Base-by-base conservation (phyloP, 352 stramenopile species). In the Globisporangium spiculum region DNA sequence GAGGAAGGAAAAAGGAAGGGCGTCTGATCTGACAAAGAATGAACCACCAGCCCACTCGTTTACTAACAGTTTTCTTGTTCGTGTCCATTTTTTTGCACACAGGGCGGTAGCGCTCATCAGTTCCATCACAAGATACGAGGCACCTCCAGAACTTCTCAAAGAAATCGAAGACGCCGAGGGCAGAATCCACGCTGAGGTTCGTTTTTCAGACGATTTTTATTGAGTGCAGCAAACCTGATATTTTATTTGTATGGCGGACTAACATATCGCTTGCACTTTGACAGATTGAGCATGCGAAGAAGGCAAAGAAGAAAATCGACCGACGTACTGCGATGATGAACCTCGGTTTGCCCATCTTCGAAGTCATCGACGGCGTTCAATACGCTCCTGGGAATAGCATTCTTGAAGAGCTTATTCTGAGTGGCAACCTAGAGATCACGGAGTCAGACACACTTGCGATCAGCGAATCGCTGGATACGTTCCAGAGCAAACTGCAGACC, bases 251-350 rank as follows among this genome's bases (percentile, higher is more conserved):
- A 8, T 36, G 32, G 32, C 4, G 32, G 32, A 36, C 32, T 36
- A 36, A 59, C 16, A 7, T 14, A 41, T 38, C 1, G 6, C 38
- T 12, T 53, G 36, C 18, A 22, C 44, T 52, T 18, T 14, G 38
- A 65, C 54, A 86, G 75, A 75, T 93, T 24, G 87, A 93, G 18
- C 75, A 85, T 16, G 83, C 85, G 50, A 95, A 94, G 69, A 94
- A 92, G 68, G 77, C 82, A 44, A 93, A 91, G 65, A 92, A 93
- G 76, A 93, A 94, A 59, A 77, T 90, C 38, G 82, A 94, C 57
- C 81, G 83, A 4, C 52, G 69, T 7, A 75, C 77, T 3, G 76
- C 73, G 14, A 82, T 93, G 63, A 60, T 75, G 50, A 77, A 85
- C 20, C 69, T 93, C 0, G 81, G 87, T 4, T 69, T 96, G 8